Conservation (phyloP, 805 yeast genomes). For the Ogataea wickerhamii region DNA sequence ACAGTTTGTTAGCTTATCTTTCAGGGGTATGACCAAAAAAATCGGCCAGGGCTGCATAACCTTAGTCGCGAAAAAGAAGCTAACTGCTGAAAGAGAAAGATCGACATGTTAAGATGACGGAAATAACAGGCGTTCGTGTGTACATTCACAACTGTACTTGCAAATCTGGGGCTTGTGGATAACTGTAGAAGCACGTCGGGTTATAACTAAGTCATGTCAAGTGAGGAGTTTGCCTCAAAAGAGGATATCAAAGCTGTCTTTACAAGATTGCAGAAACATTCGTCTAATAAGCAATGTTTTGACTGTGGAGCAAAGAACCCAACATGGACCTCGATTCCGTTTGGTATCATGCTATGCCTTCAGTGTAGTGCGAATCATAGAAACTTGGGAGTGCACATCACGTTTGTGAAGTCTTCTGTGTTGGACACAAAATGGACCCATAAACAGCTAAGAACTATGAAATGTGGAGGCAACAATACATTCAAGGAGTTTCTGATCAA, state of each 20-base stretch:
- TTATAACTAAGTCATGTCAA: too few relatives aligned
- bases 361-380: slow-evolving; percentile 96
- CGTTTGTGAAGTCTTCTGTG: slow-evolving; percentile 89
- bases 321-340: slow-evolving; percentile 97
- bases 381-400: slow-evolving; percentile 91
- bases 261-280: slow-evolving; percentile 55
- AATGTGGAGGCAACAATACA: slow-evolving; percentile 86
- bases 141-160: too few relatives aligned
- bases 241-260: slow-evolving; percentile 69
- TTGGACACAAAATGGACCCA: slow-evolving; percentile 89
- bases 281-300: slow-evolving; percentile 80
- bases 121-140: too few relatives aligned
- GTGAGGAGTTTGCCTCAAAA: slow-evolving; percentile 52
- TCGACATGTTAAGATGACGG: too few relatives aligned
- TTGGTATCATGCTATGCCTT: slow-evolving; percentile 86
- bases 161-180: too few relatives aligned
- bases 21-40: too few relatives aligned
- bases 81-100: too few relatives aligned
- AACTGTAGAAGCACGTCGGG: too few relatives aligned
- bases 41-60: too few relatives aligned
- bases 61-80: too few relatives aligned
- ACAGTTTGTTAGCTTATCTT: too few relatives aligned
- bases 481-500: slow-evolving; percentile 81
- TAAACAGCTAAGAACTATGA: slow-evolving; percentile 84
- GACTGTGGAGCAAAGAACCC: slow-evolving; percentile 95